Conservation (phyloP, 106 monocot genomes). For the Hemerocallis citrina region DNA sequence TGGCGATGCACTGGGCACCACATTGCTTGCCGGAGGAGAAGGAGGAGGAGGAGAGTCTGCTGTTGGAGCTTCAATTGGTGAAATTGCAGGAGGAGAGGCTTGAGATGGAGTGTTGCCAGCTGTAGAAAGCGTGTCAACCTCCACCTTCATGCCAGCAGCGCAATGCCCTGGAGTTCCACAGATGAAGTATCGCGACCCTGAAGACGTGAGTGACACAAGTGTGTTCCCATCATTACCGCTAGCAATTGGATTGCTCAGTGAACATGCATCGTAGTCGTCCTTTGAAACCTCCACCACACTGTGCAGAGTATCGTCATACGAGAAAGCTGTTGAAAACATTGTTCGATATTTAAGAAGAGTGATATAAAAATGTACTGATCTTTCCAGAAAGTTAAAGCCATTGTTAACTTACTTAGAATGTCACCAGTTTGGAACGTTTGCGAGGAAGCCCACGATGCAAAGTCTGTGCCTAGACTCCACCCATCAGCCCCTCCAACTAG, state of each 20-base stretch:
- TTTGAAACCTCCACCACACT: constrained; percentile 45
- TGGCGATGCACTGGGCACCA: not conserved
- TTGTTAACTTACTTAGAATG: constrained; percentile 2
- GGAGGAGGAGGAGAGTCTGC: not conserved
- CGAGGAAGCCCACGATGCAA: not conserved
- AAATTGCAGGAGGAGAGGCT: not conserved
- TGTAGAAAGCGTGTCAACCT: constrained; percentile 18
- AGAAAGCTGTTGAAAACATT: constrained; percentile 22
- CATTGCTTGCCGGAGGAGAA: not conserved
- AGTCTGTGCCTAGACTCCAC: not conserved
- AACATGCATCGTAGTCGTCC: constrained; percentile 39
- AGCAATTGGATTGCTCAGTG: constrained; percentile 13
- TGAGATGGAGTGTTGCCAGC: constrained; percentile 1
- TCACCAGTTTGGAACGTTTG: constrained; percentile 3
- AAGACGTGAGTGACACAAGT: constrained; percentile 17
- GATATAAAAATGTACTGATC: not conserved
- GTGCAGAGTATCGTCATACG: constrained; percentile 14
- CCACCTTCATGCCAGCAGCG: constrained; percentile 40
- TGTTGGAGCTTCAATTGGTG: not conserved
- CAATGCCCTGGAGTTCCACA: constrained; percentile 42
- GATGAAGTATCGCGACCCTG: constrained; percentile 53
- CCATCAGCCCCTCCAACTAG: not conserved
- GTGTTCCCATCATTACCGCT: constrained; percentile 22
- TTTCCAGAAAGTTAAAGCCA: too few species aligned
- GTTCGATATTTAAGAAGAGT: not conserved